Base-by-base conservation (phyloP, 169 alveolate genomes). In the Cryptosporidium sp. region DNA sequence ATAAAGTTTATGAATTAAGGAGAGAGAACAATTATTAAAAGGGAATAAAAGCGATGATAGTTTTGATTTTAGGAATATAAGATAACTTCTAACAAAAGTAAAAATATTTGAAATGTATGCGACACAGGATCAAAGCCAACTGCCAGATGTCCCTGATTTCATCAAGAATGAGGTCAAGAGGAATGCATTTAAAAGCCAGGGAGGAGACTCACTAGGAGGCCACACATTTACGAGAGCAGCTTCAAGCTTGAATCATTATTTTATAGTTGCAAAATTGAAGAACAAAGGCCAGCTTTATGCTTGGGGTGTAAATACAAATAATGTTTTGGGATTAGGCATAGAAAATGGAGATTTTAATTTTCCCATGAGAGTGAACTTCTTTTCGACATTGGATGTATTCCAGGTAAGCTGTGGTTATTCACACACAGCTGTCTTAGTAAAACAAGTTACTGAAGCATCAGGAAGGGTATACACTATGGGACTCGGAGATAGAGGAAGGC, bases 381-480 rank as follows among this genome's bases (percentile, higher is more conserved):
- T 71, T 33, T 71, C 85, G 5, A 21, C 69, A 21, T 26, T 51
- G 31, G 85, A 71, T 6, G 85, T 71, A n/a, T 71, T 71, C 35
- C 85, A 71, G 16, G 85, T 71, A 12, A 71, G 85, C 31, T 71
- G 85, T 52, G 85, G 85, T 10, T 71, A 71, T 71, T 52, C 69
- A 8, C 85, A 71, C 33, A 14, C 85, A 4, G 85, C 85, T 50
- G 85, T 71, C 26, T 31, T 71, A 12, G 69, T 71, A 7, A 71
- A 71, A 51, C 50, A 58, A 8, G 21, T 71, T 16, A 4, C 85
- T 7, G 85, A 71, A 35, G 51, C 70, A 16, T 29, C 70, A 10
- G 85, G 85, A 16, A 71, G 69, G 26, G 85, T 71, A n/a, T 71
- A 71, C 16, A 71, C 85, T 7, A 71, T 71, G 85, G 85, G 85